Evolutionary conservation across 495 filamentous ascomycete species (phyloP), one percentile per base, ranked within the genome.

Genomic region (Apodospora peruviana): DNA sequence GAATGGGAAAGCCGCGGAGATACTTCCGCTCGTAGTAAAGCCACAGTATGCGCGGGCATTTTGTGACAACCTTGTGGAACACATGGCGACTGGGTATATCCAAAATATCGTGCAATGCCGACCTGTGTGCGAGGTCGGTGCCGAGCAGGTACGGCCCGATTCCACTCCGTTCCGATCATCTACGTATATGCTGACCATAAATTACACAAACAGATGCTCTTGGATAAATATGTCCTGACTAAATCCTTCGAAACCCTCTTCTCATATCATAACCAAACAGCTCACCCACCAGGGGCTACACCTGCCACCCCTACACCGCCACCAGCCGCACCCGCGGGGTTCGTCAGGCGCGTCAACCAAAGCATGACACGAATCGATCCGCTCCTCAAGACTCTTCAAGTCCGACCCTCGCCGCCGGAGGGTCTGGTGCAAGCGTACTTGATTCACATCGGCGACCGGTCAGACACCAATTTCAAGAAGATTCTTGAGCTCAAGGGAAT

Each of bases 401-500:
- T 98, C 18, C 88, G 89, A 14, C 83, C 90, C 19, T 86, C 83
- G 10, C 94, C 93, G 1, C 82, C 90, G 1, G 93, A 98, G 71
- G 93, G 88, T 4, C 83, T 98, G 23, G 90, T 97, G 2, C 93
- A 96, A 70, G 94, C 91, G 40, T 98, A 98, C 67, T 82, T 97
- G 25, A 88, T 94, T 62, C 88, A 95, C 69, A 90, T 97, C 54
- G 88, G 83, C 57, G 90, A 95, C 71, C 79, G 81, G 41, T 90
- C 85, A 65, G 88, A 96, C 63, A 79, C 84, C 51, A 98, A 98
- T 73, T 98, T 98, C 81, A 82, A 86, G 53, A 96, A 95, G 68
- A 87, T 98, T 50, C 84, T 98, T 32, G 93, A 98, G 40, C 77
- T 96, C 52, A 95, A 96, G 60, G 88, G 88, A 48, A 85, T 96